Evolutionary conservation across 2,329 filamentous ascomycete species (phyloP).

Genomic region (Dryadomyces quercivorus): DNA sequence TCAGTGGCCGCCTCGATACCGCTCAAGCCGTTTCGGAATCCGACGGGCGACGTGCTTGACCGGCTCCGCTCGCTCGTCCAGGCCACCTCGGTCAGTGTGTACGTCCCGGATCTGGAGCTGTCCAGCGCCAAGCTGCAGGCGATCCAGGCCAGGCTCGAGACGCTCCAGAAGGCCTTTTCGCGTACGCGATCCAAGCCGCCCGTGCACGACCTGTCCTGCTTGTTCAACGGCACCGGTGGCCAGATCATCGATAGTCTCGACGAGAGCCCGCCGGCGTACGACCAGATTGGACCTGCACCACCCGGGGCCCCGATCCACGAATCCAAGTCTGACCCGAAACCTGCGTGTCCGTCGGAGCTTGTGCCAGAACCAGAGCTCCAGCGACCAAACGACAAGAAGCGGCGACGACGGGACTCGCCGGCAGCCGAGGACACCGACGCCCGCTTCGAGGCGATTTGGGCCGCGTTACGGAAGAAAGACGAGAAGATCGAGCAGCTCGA

Average conservation of each 20-base stretch:
- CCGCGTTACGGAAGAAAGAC: not conserved
- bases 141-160: not conserved
- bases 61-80: not conserved
- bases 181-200: not conserved
- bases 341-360: no score
- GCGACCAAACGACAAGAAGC: not conserved
- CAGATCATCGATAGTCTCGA: not conserved
- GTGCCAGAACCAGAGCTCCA: no score
- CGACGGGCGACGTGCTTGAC: not conserved
- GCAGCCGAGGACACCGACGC: not conserved
- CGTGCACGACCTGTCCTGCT: not conserved
- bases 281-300: not conserved
- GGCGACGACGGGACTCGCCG: not conserved
- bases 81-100: not conserved
- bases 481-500: not conserved
- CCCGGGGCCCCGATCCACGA: not conserved
- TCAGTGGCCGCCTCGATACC: not conserved
- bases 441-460: not conserved
- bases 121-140: not conserved
- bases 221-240: not conserved
- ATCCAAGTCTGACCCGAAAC: not conserved
- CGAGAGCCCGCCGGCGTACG: not conserved
- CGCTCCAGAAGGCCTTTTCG: not conserved
- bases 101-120: not conserved
- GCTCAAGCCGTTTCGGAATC: not conserved